phyloP scores from a whole-genome alignment of 1,284 basidiomycete species.

The Leucoagaricus sp. region DNA sequence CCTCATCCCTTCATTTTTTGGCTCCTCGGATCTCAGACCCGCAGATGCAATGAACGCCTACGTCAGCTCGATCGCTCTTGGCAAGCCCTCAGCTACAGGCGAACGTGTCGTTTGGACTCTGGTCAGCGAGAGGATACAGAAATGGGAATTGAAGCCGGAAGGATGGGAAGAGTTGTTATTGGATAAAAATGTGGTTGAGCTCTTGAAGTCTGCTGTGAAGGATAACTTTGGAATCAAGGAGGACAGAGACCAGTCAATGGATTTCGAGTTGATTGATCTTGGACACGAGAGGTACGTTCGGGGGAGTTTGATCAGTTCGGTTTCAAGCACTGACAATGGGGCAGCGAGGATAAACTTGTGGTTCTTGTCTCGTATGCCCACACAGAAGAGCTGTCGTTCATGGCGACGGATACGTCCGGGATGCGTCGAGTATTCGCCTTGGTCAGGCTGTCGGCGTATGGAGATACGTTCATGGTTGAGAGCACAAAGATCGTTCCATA shows the following conservation, averaged over 20 bases:
- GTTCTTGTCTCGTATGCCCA: slow-evolving; percentile 71
- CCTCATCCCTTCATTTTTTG: slow-evolving; percentile 59
- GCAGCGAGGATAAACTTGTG: slow-evolving; percentile 52
- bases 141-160: slow-evolving; percentile 64
- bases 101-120: slow-evolving; percentile 62
- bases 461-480: slow-evolving; percentile 45
- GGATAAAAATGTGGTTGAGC: slow-evolving; percentile 52
- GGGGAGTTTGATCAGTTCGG: no score
- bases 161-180: slow-evolving; percentile 65
- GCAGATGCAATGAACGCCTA: slow-evolving; percentile 36
- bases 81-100: slow-evolving; percentile 39
- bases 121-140: slow-evolving; percentile 65
- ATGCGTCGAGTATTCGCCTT: slow-evolving; percentile 66
- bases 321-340: slow-evolving; percentile 13
- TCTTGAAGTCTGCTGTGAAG: slow-evolving; percentile 44
- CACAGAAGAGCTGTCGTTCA: slow-evolving; percentile 32
- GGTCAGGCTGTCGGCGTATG: slow-evolving; percentile 45
- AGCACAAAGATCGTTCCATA: slow-evolving; percentile 65
- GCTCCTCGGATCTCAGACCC: slow-evolving; percentile 30
- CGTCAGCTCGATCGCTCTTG: slow-evolving; percentile 59
- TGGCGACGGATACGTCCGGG: slow-evolving; percentile 35
- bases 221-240: slow-evolving; percentile 35
- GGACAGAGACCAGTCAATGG: slow-evolving; percentile 38
- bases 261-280: slow-evolving; percentile 71
- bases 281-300: slow-evolving; percentile 58